Evolutionary conservation across 1,139 yeast species (phyloP), one percentile per base, ranked within the genome.

Genomic region (Scheffersomyces lignicola): DNA sequence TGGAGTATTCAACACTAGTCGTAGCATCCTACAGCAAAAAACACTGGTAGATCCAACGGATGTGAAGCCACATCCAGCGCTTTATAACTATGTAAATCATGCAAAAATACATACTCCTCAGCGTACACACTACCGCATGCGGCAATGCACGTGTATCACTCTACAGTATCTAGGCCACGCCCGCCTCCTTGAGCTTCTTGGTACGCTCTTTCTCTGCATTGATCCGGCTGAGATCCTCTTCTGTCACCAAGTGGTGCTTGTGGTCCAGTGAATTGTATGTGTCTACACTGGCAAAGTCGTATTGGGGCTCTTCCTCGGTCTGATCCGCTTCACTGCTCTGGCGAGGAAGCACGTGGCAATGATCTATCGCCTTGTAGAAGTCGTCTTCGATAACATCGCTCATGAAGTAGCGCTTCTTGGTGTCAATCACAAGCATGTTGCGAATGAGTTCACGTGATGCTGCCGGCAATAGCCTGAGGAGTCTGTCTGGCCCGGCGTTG

Each of bases 191-290:
- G 18, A 45, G 34, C 21, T 32, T 40, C 20, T 62, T 60, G 35
- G 58, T 43, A 42, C 62, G 48, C 35, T 66, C 68, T 42, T 58
- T 57, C 37, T 71, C 78, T 37, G 52, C 56, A 24, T 66, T 63
- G 7, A 73, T 45, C 43, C 65, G 65, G 29, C 63, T 63, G 35
- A 76, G 58, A 33, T 76, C 80, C 12, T 76, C 78, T 43, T 78
- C 83, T 1, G 80, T 70, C 2, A 78, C 64, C 45, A 79, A 60
- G 53, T 79, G 81, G 51, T 80, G 86, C 12, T 48, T 56, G 47
- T 80, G 84, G 31, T 62, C 61, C 21, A 53, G 58, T 1, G 61
- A 58, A 8, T 43, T 40, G 13, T 38, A 28, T 3, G 6, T n/a
- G n/a, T 33, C 18, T 12, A 20, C 25, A n/a, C 18, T 27, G 7